Percentiles rank a stretch among this genome's conserved stretches.
These are phyloP conservation scores for Phytopythium chamaehyphon DNA, from an alignment of 352 stramenopile species.

Conservation along the genomic window DNA sequence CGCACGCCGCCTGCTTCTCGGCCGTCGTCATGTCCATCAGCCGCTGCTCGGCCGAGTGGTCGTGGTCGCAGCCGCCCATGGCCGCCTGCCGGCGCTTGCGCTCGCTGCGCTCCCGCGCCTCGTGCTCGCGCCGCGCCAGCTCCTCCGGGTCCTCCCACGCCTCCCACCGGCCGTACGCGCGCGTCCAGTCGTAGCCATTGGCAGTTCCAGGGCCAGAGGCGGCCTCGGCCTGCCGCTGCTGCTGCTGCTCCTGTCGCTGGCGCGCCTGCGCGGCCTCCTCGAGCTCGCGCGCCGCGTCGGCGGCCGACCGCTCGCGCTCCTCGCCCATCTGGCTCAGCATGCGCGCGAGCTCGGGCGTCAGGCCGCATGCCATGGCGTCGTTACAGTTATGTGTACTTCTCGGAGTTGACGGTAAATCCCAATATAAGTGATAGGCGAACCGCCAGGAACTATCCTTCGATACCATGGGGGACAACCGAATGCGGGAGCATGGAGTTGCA, in stretches of 20 bases:
- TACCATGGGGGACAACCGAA: no score
- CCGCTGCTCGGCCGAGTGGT: constrained; percentile 85
- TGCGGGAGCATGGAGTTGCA: no score
- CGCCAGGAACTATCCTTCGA: no score
- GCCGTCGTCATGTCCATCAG: constrained; percentile 82
- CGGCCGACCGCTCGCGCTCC: constrained; percentile 51
- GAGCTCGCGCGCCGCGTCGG: constrained; percentile 28
- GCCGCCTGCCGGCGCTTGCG: constrained; percentile 35
- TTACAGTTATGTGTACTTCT: no score
- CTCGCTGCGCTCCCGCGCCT: constrained; percentile 56
- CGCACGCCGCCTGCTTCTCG: constrained; percentile 56
- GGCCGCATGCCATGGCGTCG: constrained; percentile 52
- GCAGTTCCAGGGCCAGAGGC: no score
- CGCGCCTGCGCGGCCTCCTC: constrained; percentile 33
- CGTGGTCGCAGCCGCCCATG: constrained; percentile 66
- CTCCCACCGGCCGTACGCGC: constrained; percentile 76
- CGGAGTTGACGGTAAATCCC: no score
- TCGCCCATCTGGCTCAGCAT: constrained; percentile 66
- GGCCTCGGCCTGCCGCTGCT: constrained; percentile 14
- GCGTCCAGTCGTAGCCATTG: constrained; percentile 84
- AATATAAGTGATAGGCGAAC: no score
- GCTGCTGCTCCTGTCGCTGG: constrained; percentile 25
- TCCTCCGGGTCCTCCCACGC: constrained; percentile 79
- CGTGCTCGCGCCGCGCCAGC: constrained; percentile 57
- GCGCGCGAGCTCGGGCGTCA: constrained; percentile 55